A percentile compares a stretch with the other conserved stretches of the same genome.
These are phyloP conservation scores for Candida taoyuanica DNA, from an alignment of 805 yeast genomes.

Conservation along the genomic window DNA sequence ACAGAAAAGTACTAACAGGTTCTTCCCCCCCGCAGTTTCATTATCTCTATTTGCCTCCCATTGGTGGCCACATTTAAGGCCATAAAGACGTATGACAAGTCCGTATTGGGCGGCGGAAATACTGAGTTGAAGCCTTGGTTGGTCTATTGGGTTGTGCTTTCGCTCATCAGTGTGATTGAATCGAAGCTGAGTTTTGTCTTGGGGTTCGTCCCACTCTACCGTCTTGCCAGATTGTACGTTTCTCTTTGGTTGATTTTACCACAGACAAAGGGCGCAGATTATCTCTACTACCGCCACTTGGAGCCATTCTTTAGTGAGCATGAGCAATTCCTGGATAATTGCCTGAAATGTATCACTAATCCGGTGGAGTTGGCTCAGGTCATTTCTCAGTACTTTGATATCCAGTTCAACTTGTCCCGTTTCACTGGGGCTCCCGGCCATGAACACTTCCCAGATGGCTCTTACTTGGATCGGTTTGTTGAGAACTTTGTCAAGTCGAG, in stretches of 20 bases:
- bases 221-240: slow-evolving; percentile 41
- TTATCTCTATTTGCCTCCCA: slow-evolving; percentile 51
- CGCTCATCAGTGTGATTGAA: slow-evolving; percentile 36
- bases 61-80: slow-evolving; percentile 57
- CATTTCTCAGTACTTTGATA: slow-evolving; percentile 4
- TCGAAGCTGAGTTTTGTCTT: slow-evolving; percentile 41
- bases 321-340: slow-evolving; percentile 31
- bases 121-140: slow-evolving; percentile 36
- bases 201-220: slow-evolving; percentile 50
- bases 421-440: background rate
- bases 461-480: slow-evolving; percentile 9
- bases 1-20: too few relatives aligned
- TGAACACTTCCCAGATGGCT: too few relatives aligned
- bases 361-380: slow-evolving; percentile 6
- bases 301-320: slow-evolving; percentile 36
- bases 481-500: too few relatives aligned
- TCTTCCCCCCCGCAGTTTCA: slow-evolving; percentile 27
- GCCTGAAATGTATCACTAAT: slow-evolving; percentile 6
- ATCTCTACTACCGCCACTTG: slow-evolving; percentile 33
- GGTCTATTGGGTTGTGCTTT: slow-evolving; percentile 64
- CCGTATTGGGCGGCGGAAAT: background rate
- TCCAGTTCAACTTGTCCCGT: slow-evolving; percentile 8
- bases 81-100: slow-evolving; percentile 32
- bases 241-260: slow-evolving; percentile 61
- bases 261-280: slow-evolving; percentile 42